Percentiles rank a stretch among this genome's conserved stretches.
phyloP scores from a whole-genome alignment of 2,329 filamentous ascomycete genomes.

The Cladosporium sp. region DNA sequence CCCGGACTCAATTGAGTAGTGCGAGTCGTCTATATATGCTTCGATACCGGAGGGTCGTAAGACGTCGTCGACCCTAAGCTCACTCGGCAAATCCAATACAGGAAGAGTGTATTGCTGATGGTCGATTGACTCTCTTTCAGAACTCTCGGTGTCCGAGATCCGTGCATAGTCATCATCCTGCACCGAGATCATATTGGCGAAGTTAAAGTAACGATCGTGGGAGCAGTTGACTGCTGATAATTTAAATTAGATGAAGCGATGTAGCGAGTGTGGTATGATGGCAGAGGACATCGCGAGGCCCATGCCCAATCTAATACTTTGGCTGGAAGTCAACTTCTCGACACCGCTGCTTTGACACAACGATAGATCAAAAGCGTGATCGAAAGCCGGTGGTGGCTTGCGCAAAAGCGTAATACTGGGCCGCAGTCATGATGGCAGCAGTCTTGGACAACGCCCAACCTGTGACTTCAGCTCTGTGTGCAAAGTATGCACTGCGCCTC shows the following conservation, averaged over 20 bases:
- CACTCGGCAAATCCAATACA: constrained; percentile 1
- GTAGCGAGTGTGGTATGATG: not conserved
- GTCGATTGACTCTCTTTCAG: not conserved
- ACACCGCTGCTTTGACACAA: not conserved
- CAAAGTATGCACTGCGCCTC: constrained; percentile 16
- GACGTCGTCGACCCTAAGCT: constrained; percentile 5
- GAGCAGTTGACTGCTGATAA: not conserved
- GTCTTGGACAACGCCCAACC: not conserved
- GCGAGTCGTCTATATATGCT: constrained; percentile 2
- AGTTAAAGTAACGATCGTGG: not conserved
- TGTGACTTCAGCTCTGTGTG: not conserved
- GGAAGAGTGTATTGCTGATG: not conserved
- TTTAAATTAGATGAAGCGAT: not conserved
- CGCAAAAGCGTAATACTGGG: not conserved
- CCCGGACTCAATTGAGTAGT: not conserved
- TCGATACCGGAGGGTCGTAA: constrained; percentile 1
- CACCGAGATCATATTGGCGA: not conserved
- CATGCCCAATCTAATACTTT: not conserved
- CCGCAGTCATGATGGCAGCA: not conserved
- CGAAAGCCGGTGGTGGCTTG: constrained; percentile 10
- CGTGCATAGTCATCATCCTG: not conserved
- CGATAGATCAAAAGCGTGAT: not conserved
- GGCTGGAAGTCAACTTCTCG: not conserved
- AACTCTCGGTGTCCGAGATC: not conserved
- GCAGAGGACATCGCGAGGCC: not conserved